A percentile compares a stretch with the other conserved stretches of the same genome.
These are phyloP conservation scores for Apiospora saccharicola DNA, from an alignment of 2,329 filamentous ascomycete genomes.

Conservation along the genomic window DNA sequence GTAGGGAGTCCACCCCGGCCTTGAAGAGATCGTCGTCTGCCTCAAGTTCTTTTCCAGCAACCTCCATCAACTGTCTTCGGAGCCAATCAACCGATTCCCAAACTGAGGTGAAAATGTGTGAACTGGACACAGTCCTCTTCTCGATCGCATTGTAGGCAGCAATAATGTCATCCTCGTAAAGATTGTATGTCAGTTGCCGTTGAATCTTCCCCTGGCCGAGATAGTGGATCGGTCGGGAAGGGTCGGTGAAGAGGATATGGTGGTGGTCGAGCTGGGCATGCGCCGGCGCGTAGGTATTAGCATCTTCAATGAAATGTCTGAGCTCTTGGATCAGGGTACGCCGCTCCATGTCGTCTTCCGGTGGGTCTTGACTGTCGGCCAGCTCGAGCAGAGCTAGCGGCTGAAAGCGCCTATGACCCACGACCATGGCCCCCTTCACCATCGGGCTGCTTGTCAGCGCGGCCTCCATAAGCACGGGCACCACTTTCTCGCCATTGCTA, in stretches of 20 bases:
- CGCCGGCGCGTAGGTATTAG: conserved; percentile 52
- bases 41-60: conserved; percentile 27
- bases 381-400: conserved; percentile 58
- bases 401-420: conserved; percentile 56
- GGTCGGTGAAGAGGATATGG: conserved; percentile 26
- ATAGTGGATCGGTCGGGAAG: conserved; percentile 22
- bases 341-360: conserved; percentile 36
- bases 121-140: no score
- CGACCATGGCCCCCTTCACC: conserved; percentile 52
- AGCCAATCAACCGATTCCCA: conserved; percentile 15
- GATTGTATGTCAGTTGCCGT: conserved; percentile 37
- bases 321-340: conserved; percentile 49
- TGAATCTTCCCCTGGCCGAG: conserved; percentile 30
- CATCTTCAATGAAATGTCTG: conserved; percentile 52
- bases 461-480: conserved; percentile 40
- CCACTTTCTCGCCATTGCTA: conserved; percentile 42
- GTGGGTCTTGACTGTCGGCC: conserved; percentile 4
- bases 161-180: conserved; percentile 50
- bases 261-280: conserved; percentile 42
- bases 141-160: conserved; percentile 23
- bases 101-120: neutral
- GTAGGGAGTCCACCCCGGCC: conserved; percentile 49
- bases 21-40: conserved; percentile 47
- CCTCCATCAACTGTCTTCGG: neutral
- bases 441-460: conserved; percentile 47